A percentile compares a stretch with the other conserved stretches of the same genome.
Conservation (phyloP, 2,329 filamentous ascomycete genomes). For the Teratosphaeriaceae sp. region DNA sequence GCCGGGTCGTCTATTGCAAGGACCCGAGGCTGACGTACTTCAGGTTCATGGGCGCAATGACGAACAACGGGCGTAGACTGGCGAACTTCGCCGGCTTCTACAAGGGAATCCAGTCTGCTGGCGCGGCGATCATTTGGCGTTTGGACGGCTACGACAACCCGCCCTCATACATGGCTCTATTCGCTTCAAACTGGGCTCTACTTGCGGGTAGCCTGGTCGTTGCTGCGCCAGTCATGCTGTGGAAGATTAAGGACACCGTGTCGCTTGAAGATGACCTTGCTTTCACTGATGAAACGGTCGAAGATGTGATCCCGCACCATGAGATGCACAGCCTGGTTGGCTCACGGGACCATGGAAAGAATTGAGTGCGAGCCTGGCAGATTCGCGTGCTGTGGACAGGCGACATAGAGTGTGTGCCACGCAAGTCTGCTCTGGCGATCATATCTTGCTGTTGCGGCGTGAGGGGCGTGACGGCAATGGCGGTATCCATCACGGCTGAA, state of each 20-base stretch:
- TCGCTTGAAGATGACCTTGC: conserved; percentile 72
- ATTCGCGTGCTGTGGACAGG: too few relatives aligned
- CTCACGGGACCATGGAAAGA: too few relatives aligned
- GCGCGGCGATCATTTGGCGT: conserved; percentile 68
- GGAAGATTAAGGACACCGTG: conserved; percentile 77
- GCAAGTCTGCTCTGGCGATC: too few relatives aligned
- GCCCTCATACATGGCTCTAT: conserved; percentile 63
- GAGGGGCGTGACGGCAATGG: too few relatives aligned
- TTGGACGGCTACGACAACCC: conserved; percentile 52
- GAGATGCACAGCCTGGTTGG: too few relatives aligned
- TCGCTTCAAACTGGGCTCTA: conserved; percentile 69
- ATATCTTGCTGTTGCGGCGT: too few relatives aligned
- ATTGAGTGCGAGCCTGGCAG: too few relatives aligned
- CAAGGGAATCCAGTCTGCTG: conserved; percentile 82
- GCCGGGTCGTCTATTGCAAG: not conserved
- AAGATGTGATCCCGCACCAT: conserved; percentile 54
- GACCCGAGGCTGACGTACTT: conserved; percentile 2
- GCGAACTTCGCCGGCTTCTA: conserved; percentile 91
- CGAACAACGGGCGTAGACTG: conserved; percentile 85
- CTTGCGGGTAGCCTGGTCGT: conserved; percentile 67
- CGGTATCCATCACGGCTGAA: too few relatives aligned
- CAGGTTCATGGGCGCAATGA: conserved; percentile 86
- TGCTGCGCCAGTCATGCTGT: conserved; percentile 70
- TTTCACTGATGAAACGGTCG: conserved; percentile 75
- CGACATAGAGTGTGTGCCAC: too few relatives aligned